Conservation (phyloP, 768 basidiomycete species). For the Collybia sordida region DNA sequence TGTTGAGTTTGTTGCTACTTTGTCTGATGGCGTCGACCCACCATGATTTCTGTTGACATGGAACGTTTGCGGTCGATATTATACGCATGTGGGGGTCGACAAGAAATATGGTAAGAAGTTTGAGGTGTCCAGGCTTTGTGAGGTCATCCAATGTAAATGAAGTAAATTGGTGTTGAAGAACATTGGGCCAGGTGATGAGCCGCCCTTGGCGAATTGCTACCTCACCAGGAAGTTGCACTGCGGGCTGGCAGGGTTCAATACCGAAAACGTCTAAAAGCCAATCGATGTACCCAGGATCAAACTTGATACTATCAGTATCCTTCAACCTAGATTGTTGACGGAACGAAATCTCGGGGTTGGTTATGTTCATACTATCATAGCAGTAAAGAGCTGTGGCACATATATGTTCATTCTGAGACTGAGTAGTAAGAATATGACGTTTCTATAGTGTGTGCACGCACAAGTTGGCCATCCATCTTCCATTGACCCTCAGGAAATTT, state of each 20-base stretch:
- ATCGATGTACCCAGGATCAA: slow-evolving; percentile 15
- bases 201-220: slow-evolving; percentile 24
- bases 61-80: background rate
- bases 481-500: slow-evolving; percentile 33
- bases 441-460: background rate
- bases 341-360: slow-evolving; percentile 25
- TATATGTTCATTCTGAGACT: slow-evolving; percentile 20
- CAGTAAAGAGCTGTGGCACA: slow-evolving; percentile 22
- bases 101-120: slow-evolving; percentile 36
- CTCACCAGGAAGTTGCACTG: slow-evolving; percentile 20
- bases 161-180: slow-evolving; percentile 29
- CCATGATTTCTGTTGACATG: background rate
- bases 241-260: slow-evolving; percentile 12
- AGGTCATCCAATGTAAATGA: slow-evolving; percentile 30
- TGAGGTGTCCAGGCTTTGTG: slow-evolving; percentile 33
- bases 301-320: slow-evolving; percentile 5
- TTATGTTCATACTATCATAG: slow-evolving; percentile 28
- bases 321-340: slow-evolving; percentile 15
- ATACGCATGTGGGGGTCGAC: slow-evolving; percentile 22
- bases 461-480: slow-evolving; percentile 35
- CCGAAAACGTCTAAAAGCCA: slow-evolving; percentile 18
- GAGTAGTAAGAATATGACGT: background rate
- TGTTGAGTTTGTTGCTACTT: no score
- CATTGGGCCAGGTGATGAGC: slow-evolving; percentile 31
- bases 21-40: background rate